phyloP scores from a whole-genome alignment of 2,329 filamentous ascomycete genomes.

The Leptographium flavum region DNA sequence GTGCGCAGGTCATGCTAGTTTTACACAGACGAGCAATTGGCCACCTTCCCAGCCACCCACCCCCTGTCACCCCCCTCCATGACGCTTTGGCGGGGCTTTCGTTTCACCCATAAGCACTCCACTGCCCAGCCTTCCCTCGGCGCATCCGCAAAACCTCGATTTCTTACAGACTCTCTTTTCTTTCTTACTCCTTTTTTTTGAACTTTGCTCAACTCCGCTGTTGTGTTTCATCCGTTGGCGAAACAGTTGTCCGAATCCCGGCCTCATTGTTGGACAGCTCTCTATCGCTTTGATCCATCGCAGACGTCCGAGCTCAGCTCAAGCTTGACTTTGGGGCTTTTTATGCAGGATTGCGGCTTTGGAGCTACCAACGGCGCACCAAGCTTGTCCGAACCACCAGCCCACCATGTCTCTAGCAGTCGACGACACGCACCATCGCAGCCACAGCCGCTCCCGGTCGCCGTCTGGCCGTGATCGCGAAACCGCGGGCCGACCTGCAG shows the following conservation, averaged over 20 bases:
- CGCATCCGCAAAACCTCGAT: background rate
- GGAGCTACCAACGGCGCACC: background rate
- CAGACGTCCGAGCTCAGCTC: no score
- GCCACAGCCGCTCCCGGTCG: conserved; percentile 30
- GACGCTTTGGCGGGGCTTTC: background rate
- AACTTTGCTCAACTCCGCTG: background rate
- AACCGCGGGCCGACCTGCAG: conserved; percentile 14
- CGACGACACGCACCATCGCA: conserved; percentile 28
- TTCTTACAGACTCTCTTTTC: background rate
- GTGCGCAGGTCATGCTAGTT: no score
- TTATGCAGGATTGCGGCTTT: no score
- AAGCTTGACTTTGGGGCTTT: background rate
- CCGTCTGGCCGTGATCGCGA: conserved; percentile 15
- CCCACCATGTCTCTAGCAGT: conserved; percentile 38
- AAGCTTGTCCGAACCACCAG: no score
- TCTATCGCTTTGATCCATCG: background rate
- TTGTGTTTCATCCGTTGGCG: background rate
- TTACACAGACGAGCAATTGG: background rate
- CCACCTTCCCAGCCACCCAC: background rate
- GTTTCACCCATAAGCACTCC: background rate
- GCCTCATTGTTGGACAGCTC: background rate
- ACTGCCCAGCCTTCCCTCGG: background rate
- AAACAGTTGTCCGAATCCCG: background rate
- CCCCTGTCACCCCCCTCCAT: background rate
- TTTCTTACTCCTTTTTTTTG: background rate